A percentile compares a stretch with the other conserved stretches of the same genome.
These are phyloP conservation scores for Yamadazyma scolyti DNA, from an alignment of 805 yeast species.

Conservation along the genomic window DNA sequence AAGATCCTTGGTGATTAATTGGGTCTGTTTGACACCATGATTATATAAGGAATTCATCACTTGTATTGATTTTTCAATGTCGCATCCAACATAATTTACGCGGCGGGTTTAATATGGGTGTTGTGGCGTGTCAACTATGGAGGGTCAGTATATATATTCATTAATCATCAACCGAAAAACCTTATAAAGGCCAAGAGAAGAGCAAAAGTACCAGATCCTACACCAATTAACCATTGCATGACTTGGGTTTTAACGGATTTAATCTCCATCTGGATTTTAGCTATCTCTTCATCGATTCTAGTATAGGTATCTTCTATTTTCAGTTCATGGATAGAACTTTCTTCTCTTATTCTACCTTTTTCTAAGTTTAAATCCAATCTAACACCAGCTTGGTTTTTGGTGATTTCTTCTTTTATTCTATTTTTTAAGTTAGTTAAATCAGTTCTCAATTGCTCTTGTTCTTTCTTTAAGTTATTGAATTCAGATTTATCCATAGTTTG, in stretches of 20 bases:
- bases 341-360: conserved; percentile 94
- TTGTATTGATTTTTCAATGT: too few species aligned
- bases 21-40: conserved; percentile 85
- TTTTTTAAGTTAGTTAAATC: conserved; percentile 86
- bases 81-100: too few species aligned
- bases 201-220: conserved; percentile 97
- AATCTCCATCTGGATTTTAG: conserved; percentile 92
- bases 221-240: conserved; percentile 98
- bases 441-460: conserved; percentile 78
- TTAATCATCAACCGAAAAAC: conserved; percentile 48
- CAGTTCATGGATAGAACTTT: conserved; percentile 85
- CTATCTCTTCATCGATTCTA: conserved; percentile 90
- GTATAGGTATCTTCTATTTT: conserved; percentile 94
- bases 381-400: conserved; percentile 86
- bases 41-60: conserved; percentile 79
- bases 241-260: conserved; percentile 95
- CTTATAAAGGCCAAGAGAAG: conserved; percentile 88
- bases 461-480: conserved; percentile 74
- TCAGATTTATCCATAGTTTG: conserved; percentile 86
- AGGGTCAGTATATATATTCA: neutral
- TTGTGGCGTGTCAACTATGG: neutral
- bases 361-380: conserved; percentile 87
- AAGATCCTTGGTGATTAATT: conserved; percentile 65
- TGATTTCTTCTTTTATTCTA: conserved; percentile 83
- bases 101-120: too few species aligned